phyloP scores from a whole-genome alignment of 2,329 filamentous ascomycete species.

The Pseudocercospora crystallina region DNA sequence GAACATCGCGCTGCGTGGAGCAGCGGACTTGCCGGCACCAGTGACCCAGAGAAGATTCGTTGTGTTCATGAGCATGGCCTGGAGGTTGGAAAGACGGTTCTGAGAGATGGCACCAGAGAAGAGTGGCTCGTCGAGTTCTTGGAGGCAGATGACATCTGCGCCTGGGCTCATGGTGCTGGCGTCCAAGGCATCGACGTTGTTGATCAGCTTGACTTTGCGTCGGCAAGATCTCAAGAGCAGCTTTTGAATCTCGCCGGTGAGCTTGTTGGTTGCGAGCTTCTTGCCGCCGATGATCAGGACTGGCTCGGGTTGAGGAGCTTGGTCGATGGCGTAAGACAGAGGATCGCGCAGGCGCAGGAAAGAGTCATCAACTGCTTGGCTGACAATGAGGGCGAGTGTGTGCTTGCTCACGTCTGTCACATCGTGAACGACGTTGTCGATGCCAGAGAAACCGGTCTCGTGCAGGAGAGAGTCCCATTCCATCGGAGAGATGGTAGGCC shows the following conservation, averaged over 20 bases:
- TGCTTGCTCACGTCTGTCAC: conserved; percentile 1
- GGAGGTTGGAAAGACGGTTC: neutral
- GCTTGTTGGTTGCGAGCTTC: neutral
- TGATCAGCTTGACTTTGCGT: too few species aligned
- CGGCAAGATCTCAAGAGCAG: too few species aligned
- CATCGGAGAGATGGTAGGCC: conserved; percentile 26
- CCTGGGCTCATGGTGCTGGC: neutral
- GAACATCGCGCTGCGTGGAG: neutral
- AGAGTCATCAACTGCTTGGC: conserved; percentile 2
- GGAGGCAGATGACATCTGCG: conserved; percentile 5
- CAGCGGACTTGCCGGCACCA: neutral
- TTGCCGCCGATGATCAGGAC: neutral
- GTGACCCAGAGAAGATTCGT: conserved; percentile 8
- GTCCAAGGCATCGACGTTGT: neutral
- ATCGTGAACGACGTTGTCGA: neutral
- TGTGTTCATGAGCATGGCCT: neutral
- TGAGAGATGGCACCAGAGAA: conserved; percentile 4
- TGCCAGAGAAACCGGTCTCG: neutral
- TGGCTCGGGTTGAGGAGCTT: neutral
- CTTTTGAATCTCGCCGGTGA: too few species aligned
- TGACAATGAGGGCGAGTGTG: conserved; percentile 1
- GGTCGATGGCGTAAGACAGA: neutral
- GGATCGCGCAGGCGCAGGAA: neutral
- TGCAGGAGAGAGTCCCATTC: conserved; percentile 36
- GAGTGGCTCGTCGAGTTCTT: conserved; percentile 9